Evolutionary conservation across 345 rosid genomes (phyloP).

Genomic region (Aquilaria yunnanensis): DNA sequence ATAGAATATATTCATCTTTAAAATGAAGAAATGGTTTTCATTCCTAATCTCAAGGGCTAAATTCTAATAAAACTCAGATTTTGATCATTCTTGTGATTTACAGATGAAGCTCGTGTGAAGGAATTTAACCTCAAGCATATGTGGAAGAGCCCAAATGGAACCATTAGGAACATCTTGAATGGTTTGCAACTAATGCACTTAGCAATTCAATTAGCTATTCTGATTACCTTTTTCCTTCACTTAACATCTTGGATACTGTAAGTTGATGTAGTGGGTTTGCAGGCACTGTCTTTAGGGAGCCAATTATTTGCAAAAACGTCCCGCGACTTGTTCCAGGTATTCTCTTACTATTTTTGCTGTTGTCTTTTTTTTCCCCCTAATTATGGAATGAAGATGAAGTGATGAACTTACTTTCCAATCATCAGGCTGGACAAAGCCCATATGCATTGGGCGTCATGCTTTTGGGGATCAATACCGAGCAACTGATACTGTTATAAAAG

Average conservation of each 20-base stretch:
- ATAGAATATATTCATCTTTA: not conserved
- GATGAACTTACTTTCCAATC: slow-evolving; percentile 3
- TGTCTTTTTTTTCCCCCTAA: not conserved
- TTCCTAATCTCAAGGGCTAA: not conserved
- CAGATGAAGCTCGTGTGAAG: slow-evolving; percentile 90
- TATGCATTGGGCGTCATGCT: slow-evolving; percentile 99
- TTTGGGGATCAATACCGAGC: slow-evolving; percentile 98
- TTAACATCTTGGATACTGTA: not conserved
- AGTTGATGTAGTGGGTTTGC: slow-evolving; percentile 14
- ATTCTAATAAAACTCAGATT: slow-evolving; percentile 3
- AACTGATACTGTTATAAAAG: slow-evolving; percentile 85
- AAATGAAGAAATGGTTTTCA: not conserved
- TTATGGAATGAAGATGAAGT: slow-evolving; percentile 5
- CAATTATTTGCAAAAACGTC: slow-evolving; percentile 88
- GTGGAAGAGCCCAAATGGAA: slow-evolving; percentile 99
- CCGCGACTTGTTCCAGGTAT: slow-evolving; percentile 85
- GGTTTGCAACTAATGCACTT: slow-evolving; percentile 36
- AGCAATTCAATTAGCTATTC: not conserved
- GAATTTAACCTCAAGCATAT: slow-evolving; percentile 86
- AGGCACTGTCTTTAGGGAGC: slow-evolving; percentile 99
- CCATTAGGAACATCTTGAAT: slow-evolving; percentile 91
- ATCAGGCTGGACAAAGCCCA: slow-evolving; percentile 94
- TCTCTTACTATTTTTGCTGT: not conserved
- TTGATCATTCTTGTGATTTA: slow-evolving; percentile 8
- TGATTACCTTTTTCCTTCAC: slow-evolving; percentile 8